Conservation (phyloP, 352 stramenopile genomes). For the Globisporangium paroecandrum region DNA sequence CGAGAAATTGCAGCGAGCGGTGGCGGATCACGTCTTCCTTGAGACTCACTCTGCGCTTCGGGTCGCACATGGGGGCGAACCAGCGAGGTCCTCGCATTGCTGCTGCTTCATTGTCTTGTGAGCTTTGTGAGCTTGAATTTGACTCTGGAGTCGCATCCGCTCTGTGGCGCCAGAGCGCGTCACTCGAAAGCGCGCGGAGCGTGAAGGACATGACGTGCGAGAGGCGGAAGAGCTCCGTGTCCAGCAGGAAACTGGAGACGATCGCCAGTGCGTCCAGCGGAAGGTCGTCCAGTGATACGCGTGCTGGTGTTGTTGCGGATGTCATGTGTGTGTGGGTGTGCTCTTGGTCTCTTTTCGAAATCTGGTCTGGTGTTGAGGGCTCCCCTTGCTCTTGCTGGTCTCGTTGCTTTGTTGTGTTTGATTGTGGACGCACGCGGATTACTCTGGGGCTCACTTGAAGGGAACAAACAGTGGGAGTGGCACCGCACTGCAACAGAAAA, state of each 20-base stretch:
- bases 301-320: not conserved
- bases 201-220: not conserved
- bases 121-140: not conserved
- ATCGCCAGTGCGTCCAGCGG: not conserved
- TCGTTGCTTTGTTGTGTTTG: not conserved
- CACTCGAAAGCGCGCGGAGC: not conserved
- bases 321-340: not conserved
- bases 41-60: not conserved
- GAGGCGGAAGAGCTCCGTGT: not conserved
- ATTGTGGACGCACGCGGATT: not conserved
- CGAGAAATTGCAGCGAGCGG: not conserved
- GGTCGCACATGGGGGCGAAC: not conserved
- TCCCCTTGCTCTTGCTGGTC: no score
- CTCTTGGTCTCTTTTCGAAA: not conserved
- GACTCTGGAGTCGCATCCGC: not conserved
- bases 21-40: constrained; percentile 5
- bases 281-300: not conserved
- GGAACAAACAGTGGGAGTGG: not conserved
- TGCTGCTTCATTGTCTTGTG: not conserved
- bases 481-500: not conserved
- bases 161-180: constrained; percentile 36
- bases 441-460: not conserved
- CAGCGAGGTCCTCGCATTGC: not conserved
- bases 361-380: no score
- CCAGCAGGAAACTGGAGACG: not conserved